phyloP scores from a whole-genome alignment of 176 grass and related monocot species.

The Oryza officinalis region DNA sequence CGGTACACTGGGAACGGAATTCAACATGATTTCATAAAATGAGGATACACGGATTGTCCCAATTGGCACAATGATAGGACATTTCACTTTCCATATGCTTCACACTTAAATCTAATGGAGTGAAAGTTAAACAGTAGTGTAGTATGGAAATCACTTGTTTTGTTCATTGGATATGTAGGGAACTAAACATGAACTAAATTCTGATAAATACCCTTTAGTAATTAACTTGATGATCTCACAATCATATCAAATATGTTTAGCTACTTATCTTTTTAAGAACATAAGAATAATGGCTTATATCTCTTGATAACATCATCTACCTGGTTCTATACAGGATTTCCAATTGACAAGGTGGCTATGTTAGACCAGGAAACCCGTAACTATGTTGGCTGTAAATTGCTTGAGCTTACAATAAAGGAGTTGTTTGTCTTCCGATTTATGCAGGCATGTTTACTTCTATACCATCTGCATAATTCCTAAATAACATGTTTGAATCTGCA shows the following conservation, averaged over 20 bases:
- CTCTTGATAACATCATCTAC: constrained; percentile 11
- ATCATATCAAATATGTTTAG: neutral
- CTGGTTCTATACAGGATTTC: constrained; percentile 65
- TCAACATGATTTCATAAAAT: no score
- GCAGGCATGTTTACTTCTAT: constrained; percentile 64
- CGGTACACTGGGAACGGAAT: no score
- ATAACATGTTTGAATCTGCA: neutral
- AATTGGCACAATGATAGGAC: neutral
- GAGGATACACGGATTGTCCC: no score
- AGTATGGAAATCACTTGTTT: neutral
- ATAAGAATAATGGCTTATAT: neutral
- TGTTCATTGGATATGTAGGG: neutral
- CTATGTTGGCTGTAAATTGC: constrained; percentile 83
- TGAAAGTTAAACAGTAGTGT: constrained; percentile 3
- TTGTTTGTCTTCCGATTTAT: constrained; percentile 97
- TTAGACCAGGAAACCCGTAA: constrained; percentile 83
- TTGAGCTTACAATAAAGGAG: constrained; percentile 92
- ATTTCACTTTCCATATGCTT: neutral
- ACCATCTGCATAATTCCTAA: constrained; percentile 21
- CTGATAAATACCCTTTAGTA: neutral
- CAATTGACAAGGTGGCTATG: constrained; percentile 86
- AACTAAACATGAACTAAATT: neutral
- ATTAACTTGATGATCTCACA: neutral
- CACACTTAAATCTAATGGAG: neutral
- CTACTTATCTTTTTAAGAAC: neutral